Evolutionary conservation across 176 grass and related monocot genomes (phyloP).

Genomic region (Bolboschoenus planiculmis): DNA sequence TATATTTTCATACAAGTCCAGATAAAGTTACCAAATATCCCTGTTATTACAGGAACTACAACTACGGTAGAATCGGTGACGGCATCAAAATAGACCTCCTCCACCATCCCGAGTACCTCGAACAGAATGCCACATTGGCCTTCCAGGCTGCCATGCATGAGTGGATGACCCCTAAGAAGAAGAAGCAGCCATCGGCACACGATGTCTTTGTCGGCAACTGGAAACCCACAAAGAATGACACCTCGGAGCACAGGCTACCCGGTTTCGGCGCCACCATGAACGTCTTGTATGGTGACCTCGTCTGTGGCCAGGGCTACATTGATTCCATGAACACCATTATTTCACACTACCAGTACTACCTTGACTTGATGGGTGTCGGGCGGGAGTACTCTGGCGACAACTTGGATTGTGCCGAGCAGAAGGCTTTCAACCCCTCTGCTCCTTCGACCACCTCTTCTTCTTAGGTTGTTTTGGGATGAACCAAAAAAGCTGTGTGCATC

Average conservation of each 20-base stretch:
- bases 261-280: slow-evolving; percentile 92
- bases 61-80: slow-evolving; percentile 64
- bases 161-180: slow-evolving; percentile 81
- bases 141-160: slow-evolving; percentile 79
- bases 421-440: slow-evolving; percentile 58
- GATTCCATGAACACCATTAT: slow-evolving; percentile 60
- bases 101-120: slow-evolving; percentile 81
- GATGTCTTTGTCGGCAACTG: slow-evolving; percentile 91
- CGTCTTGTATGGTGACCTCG: slow-evolving; percentile 57
- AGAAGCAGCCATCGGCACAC: slow-evolving; percentile 74
- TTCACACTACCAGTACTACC: slow-evolving; percentile 78
- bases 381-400: slow-evolving; percentile 47
- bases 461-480: not conserved
- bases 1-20: not conserved
- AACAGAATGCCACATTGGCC: slow-evolving; percentile 85
- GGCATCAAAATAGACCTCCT: slow-evolving; percentile 70
- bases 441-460: slow-evolving; percentile 8
- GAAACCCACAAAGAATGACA: slow-evolving; percentile 83
- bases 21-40: not conserved
- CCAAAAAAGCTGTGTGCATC: not conserved
- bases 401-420: slow-evolving; percentile 70
- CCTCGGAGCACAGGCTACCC: slow-evolving; percentile 55
- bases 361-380: slow-evolving; percentile 73
- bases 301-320: slow-evolving; percentile 53
- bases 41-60: slow-evolving; percentile 49